Base-by-base conservation (phyloP, 176 grass and related monocot species). In the Luzula sylvatica region DNA sequence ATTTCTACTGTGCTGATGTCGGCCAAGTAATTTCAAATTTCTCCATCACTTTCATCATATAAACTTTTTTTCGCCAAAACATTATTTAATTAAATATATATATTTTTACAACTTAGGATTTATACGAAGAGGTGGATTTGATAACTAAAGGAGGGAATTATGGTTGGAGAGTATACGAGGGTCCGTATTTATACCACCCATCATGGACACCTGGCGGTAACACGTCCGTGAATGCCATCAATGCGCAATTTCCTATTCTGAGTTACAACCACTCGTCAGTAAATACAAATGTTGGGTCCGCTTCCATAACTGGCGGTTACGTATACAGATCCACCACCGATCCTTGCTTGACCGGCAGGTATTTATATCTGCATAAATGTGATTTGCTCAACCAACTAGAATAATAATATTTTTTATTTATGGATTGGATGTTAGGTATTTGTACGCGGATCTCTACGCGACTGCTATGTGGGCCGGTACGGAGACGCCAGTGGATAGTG, bases 1-100 rank as follows among this genome's bases (percentile, higher is more conserved):
- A 98, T 65, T 98, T 98, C 68, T 90, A 82, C 65, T 98, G 85
- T 61, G 85, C 78, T 51, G 85, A 98, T 69, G 38, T 58, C 28
- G 92, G 92, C 13, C 75, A 98, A 86, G 92, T 90, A 89, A 41
- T 19, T 60, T 42, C 20, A 29, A 46, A 35, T 35, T 35, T 9
- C 1, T 9, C 30, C 30, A 35, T 35, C 30, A 35, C 9, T 35
- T 35, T 35, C 30, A 35, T n/a, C 30, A 35, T 35, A 35, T 35
- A 35, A 35, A 35, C 30, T 9, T 35, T 32, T 35, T n/a, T n/a
- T n/a, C n/a, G n/a, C n/a, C n/a, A 52, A 55, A 55, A 52, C 55
- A 46, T 15, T 54, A 42, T 41, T 68, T 47, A 44, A 35, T 35
- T 4, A 7, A 35, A 35, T 69, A 12, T 40, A 28, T 38, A 47